phyloP scores from a whole-genome alignment of 164 flowering plant genomes.

The Magnolia changhungtana region DNA sequence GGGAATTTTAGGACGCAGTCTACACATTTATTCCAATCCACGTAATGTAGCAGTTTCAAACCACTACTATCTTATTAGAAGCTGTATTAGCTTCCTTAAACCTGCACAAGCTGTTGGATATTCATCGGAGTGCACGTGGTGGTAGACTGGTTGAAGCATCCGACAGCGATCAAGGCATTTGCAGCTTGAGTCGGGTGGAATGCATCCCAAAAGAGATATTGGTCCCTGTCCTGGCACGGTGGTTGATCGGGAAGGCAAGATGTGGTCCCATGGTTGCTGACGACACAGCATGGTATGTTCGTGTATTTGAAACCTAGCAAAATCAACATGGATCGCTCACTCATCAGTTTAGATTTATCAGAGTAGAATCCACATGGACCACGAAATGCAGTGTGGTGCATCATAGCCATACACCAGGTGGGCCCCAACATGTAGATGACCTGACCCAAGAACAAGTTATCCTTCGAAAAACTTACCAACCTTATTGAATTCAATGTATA shows the following conservation, averaged over 20 bases:
- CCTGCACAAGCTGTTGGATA: not conserved
- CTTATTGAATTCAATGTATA: too few species aligned
- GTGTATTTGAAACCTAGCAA: conserved; percentile 44
- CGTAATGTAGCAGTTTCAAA: too few species aligned
- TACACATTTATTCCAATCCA: too few species aligned
- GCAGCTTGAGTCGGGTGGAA: conserved; percentile 65
- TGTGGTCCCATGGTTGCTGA: conserved; percentile 50
- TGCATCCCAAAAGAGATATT: conserved; percentile 77
- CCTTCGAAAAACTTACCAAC: too few species aligned
- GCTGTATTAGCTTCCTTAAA: not conserved
- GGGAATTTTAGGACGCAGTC: too few species aligned
- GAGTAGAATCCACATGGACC: too few species aligned
- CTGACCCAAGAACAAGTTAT: too few species aligned
- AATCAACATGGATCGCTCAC: not conserved
- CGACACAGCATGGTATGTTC: conserved; percentile 58
- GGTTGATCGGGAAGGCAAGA: conserved; percentile 45
- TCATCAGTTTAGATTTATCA: not conserved
- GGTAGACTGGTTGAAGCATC: conserved; percentile 3
- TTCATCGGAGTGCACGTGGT: not conserved
- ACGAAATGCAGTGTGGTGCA: too few species aligned
- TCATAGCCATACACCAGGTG: too few species aligned
- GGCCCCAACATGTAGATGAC: too few species aligned
- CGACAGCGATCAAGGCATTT: conserved; percentile 37
- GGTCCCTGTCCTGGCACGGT: conserved; percentile 55
- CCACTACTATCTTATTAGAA: too few species aligned